Evolutionary conservation across 768 basidiomycete species (phyloP), one percentile per base, ranked within the genome.

Genomic region (Dendrothele bispora): DNA sequence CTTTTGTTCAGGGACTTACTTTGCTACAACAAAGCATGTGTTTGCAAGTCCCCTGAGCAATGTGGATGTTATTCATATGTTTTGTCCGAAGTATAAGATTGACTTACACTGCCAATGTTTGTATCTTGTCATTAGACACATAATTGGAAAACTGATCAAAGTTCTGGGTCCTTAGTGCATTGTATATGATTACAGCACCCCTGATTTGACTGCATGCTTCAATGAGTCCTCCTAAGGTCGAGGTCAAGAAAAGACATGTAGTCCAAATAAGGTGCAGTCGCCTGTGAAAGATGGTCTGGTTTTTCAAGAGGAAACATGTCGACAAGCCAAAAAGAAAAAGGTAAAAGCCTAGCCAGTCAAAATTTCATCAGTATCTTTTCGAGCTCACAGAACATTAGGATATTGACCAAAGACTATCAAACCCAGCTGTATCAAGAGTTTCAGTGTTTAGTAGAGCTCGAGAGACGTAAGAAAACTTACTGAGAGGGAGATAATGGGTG

Each of bases 341-440:
- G 39, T 39, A 39, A 25, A 39, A 39, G 7, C 39, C 39, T 39
- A 39, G 14, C n/a, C n/a, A n/a, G n/a, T n/a, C n/a, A n/a, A n/a
- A n/a, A n/a, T n/a, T n/a, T n/a, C n/a, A n/a, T n/a, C n/a, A n/a
- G n/a, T n/a, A n/a, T n/a, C n/a, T n/a, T n/a, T n/a, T n/a, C n/a
- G n/a, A n/a, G n/a, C n/a, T n/a, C n/a, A n/a, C n/a, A n/a, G n/a
- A n/a, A n/a, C n/a, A n/a, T n/a, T n/a, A n/a, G n/a, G n/a, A n/a
- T n/a, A n/a, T n/a, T n/a, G n/a, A n/a, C n/a, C n/a, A n/a, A n/a
- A n/a, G n/a, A n/a, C n/a, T n/a, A n/a, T n/a, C n/a, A n/a, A n/a
- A n/a, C n/a, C n/a, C n/a, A n/a, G n/a, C n/a, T n/a, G n/a, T n/a
- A n/a, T n/a, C n/a, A n/a, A n/a, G n/a, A n/a, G n/a, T n/a, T n/a